Percentiles rank a stretch among this genome's conserved stretches.
These are phyloP conservation scores for Neocatenulostroma microsporum DNA, from an alignment of 2,329 filamentous ascomycete genomes.

Conservation along the genomic window DNA sequence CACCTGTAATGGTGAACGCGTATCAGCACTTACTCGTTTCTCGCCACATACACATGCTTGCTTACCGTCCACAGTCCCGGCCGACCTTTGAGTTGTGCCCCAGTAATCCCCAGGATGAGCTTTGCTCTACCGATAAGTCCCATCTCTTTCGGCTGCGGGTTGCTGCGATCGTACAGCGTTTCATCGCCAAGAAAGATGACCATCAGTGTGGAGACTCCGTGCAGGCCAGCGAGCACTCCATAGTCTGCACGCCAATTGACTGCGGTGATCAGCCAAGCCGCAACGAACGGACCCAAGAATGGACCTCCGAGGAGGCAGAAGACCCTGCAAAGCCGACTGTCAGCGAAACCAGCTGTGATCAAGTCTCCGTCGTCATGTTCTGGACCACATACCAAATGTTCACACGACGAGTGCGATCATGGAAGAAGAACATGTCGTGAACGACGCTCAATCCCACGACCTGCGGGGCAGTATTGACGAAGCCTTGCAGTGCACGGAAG, in stretches of 20 bases:
- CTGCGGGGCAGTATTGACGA: slow-evolving; percentile 23
- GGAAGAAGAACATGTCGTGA: slow-evolving; percentile 53
- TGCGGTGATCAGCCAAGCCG: slow-evolving; percentile 8
- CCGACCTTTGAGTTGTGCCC: neutral
- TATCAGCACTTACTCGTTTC: no score
- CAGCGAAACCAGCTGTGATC: no score
- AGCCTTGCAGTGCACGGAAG: slow-evolving; percentile 22
- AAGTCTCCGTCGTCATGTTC: no score
- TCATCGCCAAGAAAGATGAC: slow-evolving; percentile 28
- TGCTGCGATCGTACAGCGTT: slow-evolving; percentile 27
- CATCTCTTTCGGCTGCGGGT: neutral
- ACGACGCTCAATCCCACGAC: slow-evolving; percentile 24
- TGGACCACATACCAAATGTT: slow-evolving; percentile 43
- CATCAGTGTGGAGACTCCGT: slow-evolving; percentile 13
- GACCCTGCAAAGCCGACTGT: no score
- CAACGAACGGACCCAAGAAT: slow-evolving; percentile 13
- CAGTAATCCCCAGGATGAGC: slow-evolving; percentile 9
- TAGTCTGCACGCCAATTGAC: slow-evolving; percentile 12
- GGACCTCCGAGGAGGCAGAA: slow-evolving; percentile 20
- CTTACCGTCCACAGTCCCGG: neutral
- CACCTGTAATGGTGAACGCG: no score
- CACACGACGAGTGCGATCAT: slow-evolving; percentile 36
- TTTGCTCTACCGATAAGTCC: slow-evolving; percentile 2
- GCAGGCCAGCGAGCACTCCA: slow-evolving; percentile 7
- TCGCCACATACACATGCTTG: no score